Percentiles rank a stretch among this genome's conserved stretches.
Conservation (phyloP, 2,329 filamentous ascomycete genomes). For the Cladosporium colombiae region DNA sequence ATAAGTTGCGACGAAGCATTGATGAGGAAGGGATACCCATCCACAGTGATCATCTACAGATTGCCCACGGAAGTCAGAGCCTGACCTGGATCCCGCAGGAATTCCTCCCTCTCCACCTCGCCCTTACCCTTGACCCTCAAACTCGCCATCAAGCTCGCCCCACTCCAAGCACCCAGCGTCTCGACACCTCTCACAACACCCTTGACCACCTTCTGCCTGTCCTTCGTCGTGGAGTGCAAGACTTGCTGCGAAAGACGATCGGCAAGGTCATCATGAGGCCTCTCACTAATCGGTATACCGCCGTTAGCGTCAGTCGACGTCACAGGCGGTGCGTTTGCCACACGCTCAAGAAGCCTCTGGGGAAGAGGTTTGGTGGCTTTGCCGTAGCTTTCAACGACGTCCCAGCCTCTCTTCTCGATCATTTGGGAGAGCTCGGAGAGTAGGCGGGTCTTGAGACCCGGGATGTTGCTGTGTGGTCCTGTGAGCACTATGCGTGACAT, state of each 20-base stretch:
- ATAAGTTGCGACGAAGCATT: too few species aligned
- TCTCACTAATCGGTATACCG: conserved; percentile 17
- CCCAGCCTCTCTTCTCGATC: conserved; percentile 72
- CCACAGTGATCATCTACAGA: neutral
- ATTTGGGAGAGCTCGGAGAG: conserved; percentile 72
- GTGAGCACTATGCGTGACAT: conserved; percentile 88
- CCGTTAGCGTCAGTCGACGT: neutral
- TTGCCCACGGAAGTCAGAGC: neutral
- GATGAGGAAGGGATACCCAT: too few species aligned
- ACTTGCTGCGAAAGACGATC: conserved; percentile 58
- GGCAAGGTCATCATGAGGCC: conserved; percentile 35
- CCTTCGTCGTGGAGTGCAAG: conserved; percentile 50
- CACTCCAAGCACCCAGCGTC: conserved; percentile 72
- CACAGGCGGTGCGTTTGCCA: neutral
- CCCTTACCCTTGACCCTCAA: conserved; percentile 69
- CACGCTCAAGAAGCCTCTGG: neutral
- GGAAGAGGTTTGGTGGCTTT: conserved; percentile 38
- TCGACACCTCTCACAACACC: conserved; percentile 67
- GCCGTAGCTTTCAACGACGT: conserved; percentile 70
- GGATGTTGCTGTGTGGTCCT: conserved; percentile 75
- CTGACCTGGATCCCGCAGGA: conserved; percentile 43
- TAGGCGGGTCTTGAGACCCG: conserved; percentile 76
- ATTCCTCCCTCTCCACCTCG: conserved; percentile 70
- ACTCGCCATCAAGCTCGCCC: conserved; percentile 69
- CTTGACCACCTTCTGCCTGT: conserved; percentile 47